phyloP scores from a whole-genome alignment of 176 grass and related monocot species.

The Tillandsia leiboldiana region DNA sequence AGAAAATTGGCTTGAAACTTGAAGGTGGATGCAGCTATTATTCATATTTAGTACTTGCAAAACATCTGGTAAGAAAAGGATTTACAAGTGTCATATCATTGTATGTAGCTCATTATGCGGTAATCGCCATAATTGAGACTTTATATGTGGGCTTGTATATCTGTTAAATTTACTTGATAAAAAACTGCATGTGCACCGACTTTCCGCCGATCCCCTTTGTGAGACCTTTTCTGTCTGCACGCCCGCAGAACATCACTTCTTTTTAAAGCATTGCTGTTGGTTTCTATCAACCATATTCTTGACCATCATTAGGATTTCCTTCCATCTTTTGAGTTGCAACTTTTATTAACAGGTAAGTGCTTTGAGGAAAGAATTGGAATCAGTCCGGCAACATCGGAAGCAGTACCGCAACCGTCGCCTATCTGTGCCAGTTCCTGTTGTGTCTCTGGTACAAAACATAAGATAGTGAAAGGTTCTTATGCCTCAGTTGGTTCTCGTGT shows the following conservation, averaged over 20 bases:
- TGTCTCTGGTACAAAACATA: conserved; percentile 69
- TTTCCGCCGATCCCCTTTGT: too few species aligned
- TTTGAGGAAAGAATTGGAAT: conserved; percentile 92
- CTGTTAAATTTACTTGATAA: too few species aligned
- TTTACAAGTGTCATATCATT: not conserved
- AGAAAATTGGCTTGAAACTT: not conserved
- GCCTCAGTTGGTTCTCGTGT: conserved; percentile 5
- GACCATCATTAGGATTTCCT: conserved; percentile 5
- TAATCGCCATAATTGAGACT: not conserved
- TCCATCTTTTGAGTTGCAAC: not conserved
- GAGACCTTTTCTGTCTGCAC: too few species aligned
- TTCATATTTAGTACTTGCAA: not conserved
- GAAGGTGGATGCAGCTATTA: not conserved
- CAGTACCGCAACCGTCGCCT: conserved; percentile 76
- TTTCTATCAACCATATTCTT: not conserved
- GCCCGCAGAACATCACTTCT: not conserved
- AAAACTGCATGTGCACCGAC: too few species aligned
- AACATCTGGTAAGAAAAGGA: not conserved
- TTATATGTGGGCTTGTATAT: not conserved
- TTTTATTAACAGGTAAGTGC: conserved; percentile 53
- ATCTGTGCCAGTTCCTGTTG: conserved; percentile 89
- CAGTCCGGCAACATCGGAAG: conserved; percentile 84
- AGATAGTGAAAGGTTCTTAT: not conserved
- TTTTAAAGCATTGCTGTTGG: conserved; percentile 1
- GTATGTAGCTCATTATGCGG: not conserved